Evolutionary conservation across 1,284 basidiomycete species (phyloP), one percentile per base, ranked within the genome.

Genomic region (Apiotrichum gamsii): DNA sequence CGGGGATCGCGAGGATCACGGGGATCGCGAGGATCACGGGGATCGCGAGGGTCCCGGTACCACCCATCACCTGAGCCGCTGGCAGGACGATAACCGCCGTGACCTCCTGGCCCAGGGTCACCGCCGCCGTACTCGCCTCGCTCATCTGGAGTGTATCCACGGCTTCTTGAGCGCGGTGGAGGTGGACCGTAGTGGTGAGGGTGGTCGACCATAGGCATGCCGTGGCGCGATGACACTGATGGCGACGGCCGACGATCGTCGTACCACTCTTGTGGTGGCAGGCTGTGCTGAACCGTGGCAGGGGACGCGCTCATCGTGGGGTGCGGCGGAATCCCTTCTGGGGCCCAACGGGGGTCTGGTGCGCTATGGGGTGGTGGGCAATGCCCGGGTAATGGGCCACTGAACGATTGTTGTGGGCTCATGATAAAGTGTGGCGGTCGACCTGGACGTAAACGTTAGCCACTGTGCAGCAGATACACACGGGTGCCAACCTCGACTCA

Each of bases 371-470:
- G n/a, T n/a, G n/a, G n/a, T n/a, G n/a, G n/a, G n/a, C n/a, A n/a
- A n/a, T n/a, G n/a, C n/a, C 28, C 19, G 38, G 28, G n/a, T 38
- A n/a, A 32, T 35, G 38, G 9, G 28, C 38, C 3, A 1, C 40
- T 31, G 21, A 25, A 45, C 3, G 43, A 32, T 4, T 43, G 39
- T 8, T 40, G 37, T 13, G 51, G 42, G 3, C 42, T 30, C 5
- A 29, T 32, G 23, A 2, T 5, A 3, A 8, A 18, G 4, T 29
- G 42, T 4, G 11, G 14, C 6, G 24, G 23, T 8, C 25, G 33
- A 9, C 33, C 42, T 20, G 4, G n/a, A n/a, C n/a, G 6, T n/a
- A 16, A n/a, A n/a, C n/a, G n/a, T 19, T 36, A 6, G 9, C 21
- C 2, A 25, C 36, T n/a, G 23, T 38, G 13, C 20, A 23, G 10